A percentile compares a stretch with the other conserved stretches of the same genome.
phyloP scores from a whole-genome alignment of 768 basidiomycete genomes.

The Fomitopsis serialis region DNA sequence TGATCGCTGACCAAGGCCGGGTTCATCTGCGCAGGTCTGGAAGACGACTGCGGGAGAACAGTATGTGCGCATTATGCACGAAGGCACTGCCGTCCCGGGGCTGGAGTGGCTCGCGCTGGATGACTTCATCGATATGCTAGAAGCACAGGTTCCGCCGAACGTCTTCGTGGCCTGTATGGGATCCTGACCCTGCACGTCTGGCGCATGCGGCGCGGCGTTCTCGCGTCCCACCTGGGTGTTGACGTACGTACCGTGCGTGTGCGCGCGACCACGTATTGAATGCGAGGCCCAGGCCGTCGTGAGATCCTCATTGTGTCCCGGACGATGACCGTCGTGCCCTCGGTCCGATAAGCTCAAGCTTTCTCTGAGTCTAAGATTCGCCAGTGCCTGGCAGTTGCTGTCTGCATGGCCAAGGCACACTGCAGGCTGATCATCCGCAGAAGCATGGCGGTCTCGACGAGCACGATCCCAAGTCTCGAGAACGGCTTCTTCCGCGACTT shows the following conservation, averaged over 20 bases:
- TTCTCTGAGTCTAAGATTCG: too few relatives aligned
- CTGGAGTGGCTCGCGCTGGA: slow-evolving; percentile 33
- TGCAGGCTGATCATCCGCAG: too few relatives aligned
- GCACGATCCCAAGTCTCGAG: too few relatives aligned
- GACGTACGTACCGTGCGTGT: not conserved
- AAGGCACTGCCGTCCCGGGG: slow-evolving; percentile 32
- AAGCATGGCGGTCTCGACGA: too few relatives aligned
- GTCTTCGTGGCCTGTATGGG: slow-evolving; percentile 21
- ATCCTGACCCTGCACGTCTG: not conserved
- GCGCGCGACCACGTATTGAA: too few relatives aligned
- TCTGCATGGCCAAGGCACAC: too few relatives aligned
- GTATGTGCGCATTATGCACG: slow-evolving; percentile 40
- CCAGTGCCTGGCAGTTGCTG: too few relatives aligned
- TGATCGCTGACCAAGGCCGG: not conserved
- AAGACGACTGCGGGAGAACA: slow-evolving; percentile 12
- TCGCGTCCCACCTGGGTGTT: not conserved
- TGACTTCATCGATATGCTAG: slow-evolving; percentile 29
- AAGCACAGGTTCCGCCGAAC: slow-evolving; percentile 29
- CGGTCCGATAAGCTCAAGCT: too few relatives aligned
- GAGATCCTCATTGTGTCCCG: too few relatives aligned
- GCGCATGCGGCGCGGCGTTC: not conserved
- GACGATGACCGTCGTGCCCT: too few relatives aligned
- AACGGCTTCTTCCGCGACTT: too few relatives aligned
- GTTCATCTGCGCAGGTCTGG: slow-evolving; percentile 32
- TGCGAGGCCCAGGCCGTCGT: too few relatives aligned